These are phyloP conservation scores for Aphanomyces cochlioides DNA, from an alignment of 352 stramenopile species.

Conservation along the genomic window DNA sequence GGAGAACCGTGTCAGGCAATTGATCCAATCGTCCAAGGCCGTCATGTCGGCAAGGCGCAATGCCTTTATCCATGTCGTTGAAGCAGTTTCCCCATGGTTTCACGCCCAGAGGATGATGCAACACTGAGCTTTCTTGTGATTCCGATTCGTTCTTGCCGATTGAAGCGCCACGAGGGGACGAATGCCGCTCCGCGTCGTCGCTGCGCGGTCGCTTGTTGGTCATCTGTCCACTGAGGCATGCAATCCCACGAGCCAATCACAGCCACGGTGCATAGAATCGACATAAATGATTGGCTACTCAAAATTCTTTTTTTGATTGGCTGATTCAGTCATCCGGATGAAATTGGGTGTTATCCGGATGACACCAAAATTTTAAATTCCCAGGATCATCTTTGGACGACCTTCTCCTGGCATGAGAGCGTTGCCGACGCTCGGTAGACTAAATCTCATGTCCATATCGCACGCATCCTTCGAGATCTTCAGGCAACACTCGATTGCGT, in stretches of 20 bases:
- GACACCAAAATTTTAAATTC: no score
- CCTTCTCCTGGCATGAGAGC: no score
- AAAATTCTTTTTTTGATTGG: neutral
- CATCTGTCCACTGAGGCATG: neutral
- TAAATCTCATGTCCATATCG: no score
- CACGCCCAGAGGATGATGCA: constrained; percentile 66
- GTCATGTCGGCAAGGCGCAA: constrained; percentile 52
- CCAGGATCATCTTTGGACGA: no score
- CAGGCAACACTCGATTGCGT: no score
- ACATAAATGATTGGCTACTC: neutral
- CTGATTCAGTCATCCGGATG: neutral
- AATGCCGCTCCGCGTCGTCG: neutral
- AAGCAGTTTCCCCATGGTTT: constrained; percentile 82
- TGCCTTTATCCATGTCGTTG: constrained; percentile 55
- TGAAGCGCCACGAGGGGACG: neutral
- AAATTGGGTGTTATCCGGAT: no score
- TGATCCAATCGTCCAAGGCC: constrained; percentile 53
- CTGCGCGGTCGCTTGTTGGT: neutral
- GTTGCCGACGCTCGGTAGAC: no score
- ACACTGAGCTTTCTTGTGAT: neutral
- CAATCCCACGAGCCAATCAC: neutral
- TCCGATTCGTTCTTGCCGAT: no score
- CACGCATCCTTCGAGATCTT: no score
- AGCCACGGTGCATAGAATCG: neutral
- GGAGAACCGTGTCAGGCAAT: constrained; percentile 60